These are phyloP conservation scores for Jacaranda mimosifolia DNA, from an alignment of 257 asterid species.

Conservation along the genomic window DNA sequence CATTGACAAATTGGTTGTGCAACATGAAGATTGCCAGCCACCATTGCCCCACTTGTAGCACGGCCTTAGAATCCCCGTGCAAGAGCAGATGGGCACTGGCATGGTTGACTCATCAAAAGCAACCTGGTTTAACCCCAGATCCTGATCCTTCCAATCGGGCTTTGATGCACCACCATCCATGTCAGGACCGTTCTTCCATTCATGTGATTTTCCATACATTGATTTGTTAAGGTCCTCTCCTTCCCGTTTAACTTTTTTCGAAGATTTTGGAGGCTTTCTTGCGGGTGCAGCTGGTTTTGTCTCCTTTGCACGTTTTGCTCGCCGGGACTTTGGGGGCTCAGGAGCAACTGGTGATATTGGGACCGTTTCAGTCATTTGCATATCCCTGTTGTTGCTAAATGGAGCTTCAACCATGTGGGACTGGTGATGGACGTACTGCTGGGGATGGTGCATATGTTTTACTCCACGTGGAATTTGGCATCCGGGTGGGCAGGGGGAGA, in stretches of 20 bases:
- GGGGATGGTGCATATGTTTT: constrained; percentile 83
- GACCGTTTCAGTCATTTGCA: constrained; percentile 54
- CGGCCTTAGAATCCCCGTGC: constrained; percentile 85
- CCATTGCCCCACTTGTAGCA: constrained; percentile 99
- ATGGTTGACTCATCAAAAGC: constrained; percentile 88
- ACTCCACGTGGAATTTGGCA: constrained; percentile 78
- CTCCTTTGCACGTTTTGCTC: constrained; percentile 72
- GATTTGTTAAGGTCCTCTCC: constrained; percentile 52
- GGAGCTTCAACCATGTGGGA: constrained; percentile 63
- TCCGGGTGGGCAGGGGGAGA: constrained; percentile 75
- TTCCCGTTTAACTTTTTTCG: constrained; percentile 68
- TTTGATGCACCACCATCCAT: constrained; percentile 34
- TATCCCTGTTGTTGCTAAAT: constrained; percentile 49
- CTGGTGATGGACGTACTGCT: constrained; percentile 45
- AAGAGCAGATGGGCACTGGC: constrained; percentile 95
- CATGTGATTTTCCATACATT: neutral
- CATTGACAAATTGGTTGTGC: constrained; percentile 87
- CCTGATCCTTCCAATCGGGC: constrained; percentile 94
- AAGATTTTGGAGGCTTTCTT: constrained; percentile 58
- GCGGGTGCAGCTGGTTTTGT: constrained; percentile 47
- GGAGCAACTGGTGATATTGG: constrained; percentile 57
- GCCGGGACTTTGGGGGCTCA: constrained; percentile 71
- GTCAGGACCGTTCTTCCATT: constrained; percentile 37
- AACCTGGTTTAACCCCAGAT: constrained; percentile 88
- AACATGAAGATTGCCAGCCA: constrained; percentile 99